Percentiles rank a stretch among this genome's conserved stretches.
Evolutionary conservation across 441 rosid genomes (phyloP).

Genomic region (Kokia cookei): DNA sequence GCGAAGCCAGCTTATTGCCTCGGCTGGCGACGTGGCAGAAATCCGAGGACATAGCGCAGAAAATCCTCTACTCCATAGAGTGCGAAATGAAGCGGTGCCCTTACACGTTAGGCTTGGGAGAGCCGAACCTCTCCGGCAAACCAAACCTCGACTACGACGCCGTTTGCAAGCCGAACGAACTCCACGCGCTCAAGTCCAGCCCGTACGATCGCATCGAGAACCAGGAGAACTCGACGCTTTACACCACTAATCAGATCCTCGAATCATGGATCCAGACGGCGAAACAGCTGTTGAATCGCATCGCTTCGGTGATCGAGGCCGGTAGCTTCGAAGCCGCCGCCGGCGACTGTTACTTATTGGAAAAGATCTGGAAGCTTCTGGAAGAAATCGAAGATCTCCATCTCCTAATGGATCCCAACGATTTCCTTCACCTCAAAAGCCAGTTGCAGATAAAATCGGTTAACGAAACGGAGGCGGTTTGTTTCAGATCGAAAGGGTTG

Average conservation of each 20-base stretch:
- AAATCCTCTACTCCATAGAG: slow-evolving; percentile 58
- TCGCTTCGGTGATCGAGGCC: slow-evolving; percentile 30
- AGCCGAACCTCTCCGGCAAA: slow-evolving; percentile 69
- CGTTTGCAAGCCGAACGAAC: slow-evolving; percentile 58
- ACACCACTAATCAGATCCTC: slow-evolving; percentile 65
- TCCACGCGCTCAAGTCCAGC: slow-evolving; percentile 40
- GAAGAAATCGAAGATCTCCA: slow-evolving; percentile 70
- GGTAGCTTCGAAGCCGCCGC: slow-evolving; percentile 42
- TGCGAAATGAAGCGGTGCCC: slow-evolving; percentile 67
- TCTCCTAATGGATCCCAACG: slow-evolving; percentile 73
- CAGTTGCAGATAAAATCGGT: slow-evolving; percentile 44
- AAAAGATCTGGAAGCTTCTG: slow-evolving; percentile 72
- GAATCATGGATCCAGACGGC: slow-evolving; percentile 81
- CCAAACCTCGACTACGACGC: slow-evolving; percentile 75
- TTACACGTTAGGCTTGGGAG: slow-evolving; percentile 79
- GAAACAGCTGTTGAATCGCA: slow-evolving; percentile 38
- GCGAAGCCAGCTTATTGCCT: slow-evolving; percentile 73
- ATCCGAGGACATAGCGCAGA: slow-evolving; percentile 60
- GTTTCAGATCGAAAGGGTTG: slow-evolving; percentile 69
- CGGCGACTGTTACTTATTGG: slow-evolving; percentile 46
- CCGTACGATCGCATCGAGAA: slow-evolving; percentile 56
- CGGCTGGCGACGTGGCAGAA: slow-evolving; percentile 73
- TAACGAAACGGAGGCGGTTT: slow-evolving; percentile 53
- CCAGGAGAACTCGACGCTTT: slow-evolving; percentile 58
- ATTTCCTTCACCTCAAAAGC: slow-evolving; percentile 61